These are phyloP conservation scores for Aspergillus bridgeri DNA, from an alignment of 495 filamentous ascomycete genomes.

Conservation along the genomic window DNA sequence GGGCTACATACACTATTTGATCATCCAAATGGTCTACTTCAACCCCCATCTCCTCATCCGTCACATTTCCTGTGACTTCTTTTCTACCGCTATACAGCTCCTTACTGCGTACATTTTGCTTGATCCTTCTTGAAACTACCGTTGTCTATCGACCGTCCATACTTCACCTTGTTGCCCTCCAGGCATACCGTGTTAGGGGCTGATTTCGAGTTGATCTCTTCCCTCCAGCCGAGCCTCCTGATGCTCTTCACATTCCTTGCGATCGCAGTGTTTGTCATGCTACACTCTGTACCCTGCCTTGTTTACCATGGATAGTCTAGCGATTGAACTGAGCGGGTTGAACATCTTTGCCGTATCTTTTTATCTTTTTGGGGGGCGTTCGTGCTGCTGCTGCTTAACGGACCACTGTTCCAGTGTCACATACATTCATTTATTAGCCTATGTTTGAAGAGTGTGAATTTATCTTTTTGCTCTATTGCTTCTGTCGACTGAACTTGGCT, in stretches of 20 bases:
- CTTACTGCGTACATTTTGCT: conserved; percentile 7
- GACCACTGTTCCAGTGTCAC: conserved; percentile 12
- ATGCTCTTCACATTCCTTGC: conserved; percentile 14
- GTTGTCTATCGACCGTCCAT: conserved; percentile 4
- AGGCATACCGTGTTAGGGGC: not conserved
- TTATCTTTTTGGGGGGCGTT: conserved; percentile 17
- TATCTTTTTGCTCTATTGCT: conserved; percentile 6
- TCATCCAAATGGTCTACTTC: not conserved
- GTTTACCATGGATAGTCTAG: conserved; percentile 32
- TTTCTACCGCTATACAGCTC: conserved; percentile 1
- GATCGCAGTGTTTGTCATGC: conserved; percentile 5
- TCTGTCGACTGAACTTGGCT: no score
- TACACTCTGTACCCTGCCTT: conserved; percentile 14
- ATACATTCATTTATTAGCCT: conserved; percentile 18
- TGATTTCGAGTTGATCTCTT: not conserved
- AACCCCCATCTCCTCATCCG: not conserved
- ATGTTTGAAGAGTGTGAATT: conserved; percentile 15
- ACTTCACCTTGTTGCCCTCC: conserved; percentile 7
- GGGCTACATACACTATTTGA: not conserved
- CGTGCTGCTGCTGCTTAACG: conserved; percentile 8
- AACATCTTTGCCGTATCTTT: conserved; percentile 13
- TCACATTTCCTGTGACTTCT: not conserved
- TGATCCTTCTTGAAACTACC: conserved; percentile 5
- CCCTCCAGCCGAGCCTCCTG: conserved; percentile 7
- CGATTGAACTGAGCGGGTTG: conserved; percentile 33